Conservation (phyloP, 768 basidiomycete species). For the Multifurca ochricompacta region DNA sequence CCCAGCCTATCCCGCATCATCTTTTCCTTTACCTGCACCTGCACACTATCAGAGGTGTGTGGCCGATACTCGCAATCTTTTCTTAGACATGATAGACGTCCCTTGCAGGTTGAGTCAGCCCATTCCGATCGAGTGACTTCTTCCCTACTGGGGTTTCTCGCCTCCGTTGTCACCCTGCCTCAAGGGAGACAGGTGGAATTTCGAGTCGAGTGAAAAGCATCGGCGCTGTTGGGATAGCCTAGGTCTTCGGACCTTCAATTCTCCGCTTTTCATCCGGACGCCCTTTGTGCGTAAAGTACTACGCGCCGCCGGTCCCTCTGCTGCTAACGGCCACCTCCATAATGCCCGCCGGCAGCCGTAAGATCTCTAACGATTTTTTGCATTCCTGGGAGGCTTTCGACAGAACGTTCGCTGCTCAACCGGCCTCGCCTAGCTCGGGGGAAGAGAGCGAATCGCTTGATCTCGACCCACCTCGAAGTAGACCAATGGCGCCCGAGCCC, state of each 20-base stretch:
- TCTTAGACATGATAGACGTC: slow-evolving; percentile 4
- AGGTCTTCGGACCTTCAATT: slow-evolving; percentile 22
- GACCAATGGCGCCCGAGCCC: slow-evolving; percentile 23
- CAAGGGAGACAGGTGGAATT: slow-evolving; percentile 18
- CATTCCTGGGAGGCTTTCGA: slow-evolving; percentile 23
- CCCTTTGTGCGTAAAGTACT: slow-evolving; percentile 19
- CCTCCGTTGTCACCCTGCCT: slow-evolving; percentile 16
- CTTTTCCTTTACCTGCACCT: slow-evolving; percentile 2
- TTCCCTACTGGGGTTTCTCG: slow-evolving; percentile 6
- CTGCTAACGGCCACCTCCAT: slow-evolving; percentile 18
- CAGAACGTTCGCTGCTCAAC: slow-evolving; percentile 20
- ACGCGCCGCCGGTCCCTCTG: slow-evolving; percentile 14
- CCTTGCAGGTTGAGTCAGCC: slow-evolving; percentile 2
- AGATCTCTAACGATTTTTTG: slow-evolving; percentile 16
- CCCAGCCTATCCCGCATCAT: slow-evolving; percentile 14
- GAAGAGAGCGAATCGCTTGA: slow-evolving; percentile 15
- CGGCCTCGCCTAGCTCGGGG: slow-evolving; percentile 8
- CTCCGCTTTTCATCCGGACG: slow-evolving; percentile 20
- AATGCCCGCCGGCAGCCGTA: slow-evolving; percentile 17
- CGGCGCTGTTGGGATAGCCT: slow-evolving; percentile 7
- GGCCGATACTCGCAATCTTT: slow-evolving; percentile 6
- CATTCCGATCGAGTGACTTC: slow-evolving; percentile 13
- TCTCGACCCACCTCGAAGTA: slow-evolving; percentile 3
- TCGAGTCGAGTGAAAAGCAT: slow-evolving; percentile 13
- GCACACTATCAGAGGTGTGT: slow-evolving; percentile 16